Percentiles rank a stretch among this genome's conserved stretches.
These are phyloP conservation scores for Beauveria medogensis DNA, from an alignment of 2,329 filamentous ascomycete species.

Conservation along the genomic window DNA sequence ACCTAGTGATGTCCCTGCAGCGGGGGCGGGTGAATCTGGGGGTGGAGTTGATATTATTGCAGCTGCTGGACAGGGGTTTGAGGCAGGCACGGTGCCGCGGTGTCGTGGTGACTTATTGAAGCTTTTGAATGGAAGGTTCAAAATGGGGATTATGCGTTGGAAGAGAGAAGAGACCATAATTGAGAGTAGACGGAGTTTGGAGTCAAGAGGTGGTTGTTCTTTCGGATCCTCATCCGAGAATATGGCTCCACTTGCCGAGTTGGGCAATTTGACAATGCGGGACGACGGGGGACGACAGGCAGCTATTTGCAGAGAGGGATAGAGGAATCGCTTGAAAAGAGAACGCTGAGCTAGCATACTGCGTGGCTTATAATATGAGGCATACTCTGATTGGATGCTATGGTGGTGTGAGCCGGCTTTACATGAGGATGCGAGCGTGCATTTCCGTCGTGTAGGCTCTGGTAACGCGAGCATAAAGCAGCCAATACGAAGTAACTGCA, in stretches of 20 bases:
- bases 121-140: background rate
- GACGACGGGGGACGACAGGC: background rate
- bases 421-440: background rate
- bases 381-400: background rate
- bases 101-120: background rate
- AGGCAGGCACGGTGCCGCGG: conserved; percentile 26
- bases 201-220: background rate
- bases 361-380: background rate
- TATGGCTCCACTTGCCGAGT: background rate
- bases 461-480: background rate
- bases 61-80: conserved; percentile 23
- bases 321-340: no score
- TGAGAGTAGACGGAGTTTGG: background rate
- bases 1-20: no score
- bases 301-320: background rate
- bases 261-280: background rate
- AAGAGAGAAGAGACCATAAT: background rate
- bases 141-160: background rate
- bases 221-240: background rate
- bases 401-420: background rate
- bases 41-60: conserved; percentile 31
- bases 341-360: no score
- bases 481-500: background rate
- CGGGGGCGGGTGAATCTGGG: conserved; percentile 25
- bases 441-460: background rate